Percentiles rank a stretch among this genome's conserved stretches.
These are phyloP conservation scores for Saposhnikovia divaricata DNA, from an alignment of 129 eudicot genomes.

Conservation along the genomic window DNA sequence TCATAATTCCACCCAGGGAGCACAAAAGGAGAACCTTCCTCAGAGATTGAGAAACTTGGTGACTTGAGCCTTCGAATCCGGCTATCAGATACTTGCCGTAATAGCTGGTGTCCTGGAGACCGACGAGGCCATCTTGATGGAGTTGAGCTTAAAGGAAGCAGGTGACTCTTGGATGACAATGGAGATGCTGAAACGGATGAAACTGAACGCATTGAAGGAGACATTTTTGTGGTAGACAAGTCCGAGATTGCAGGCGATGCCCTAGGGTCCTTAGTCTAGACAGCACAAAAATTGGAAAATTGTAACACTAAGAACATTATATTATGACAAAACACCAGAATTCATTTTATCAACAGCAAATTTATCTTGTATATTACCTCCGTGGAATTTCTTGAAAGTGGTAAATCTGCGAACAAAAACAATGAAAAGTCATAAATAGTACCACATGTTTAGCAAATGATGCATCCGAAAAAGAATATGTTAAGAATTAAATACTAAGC, in stretches of 20 bases:
- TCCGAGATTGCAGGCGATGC: conserved; percentile 45
- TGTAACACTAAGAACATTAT: neutral
- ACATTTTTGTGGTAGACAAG: conserved; percentile 52
- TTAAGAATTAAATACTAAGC: neutral
- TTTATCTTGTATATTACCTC: conserved; percentile 24
- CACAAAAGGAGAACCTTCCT: conserved; percentile 51
- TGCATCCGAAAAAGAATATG: neutral
- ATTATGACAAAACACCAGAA: neutral
- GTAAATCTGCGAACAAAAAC: conserved; percentile 35
- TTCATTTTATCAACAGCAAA: neutral
- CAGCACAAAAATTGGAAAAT: neutral
- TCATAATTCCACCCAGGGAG: conserved; percentile 56
- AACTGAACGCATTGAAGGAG: conserved; percentile 58
- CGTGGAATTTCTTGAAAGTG: conserved; percentile 27
- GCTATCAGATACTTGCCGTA: conserved; percentile 75
- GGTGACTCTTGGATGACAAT: conserved; percentile 54
- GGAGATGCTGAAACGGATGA: conserved; percentile 71
- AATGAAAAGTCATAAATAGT: conserved; percentile 18
- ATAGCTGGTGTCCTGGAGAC: conserved; percentile 62
- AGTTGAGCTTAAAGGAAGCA: conserved; percentile 50
- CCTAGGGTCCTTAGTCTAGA: conserved; percentile 50
- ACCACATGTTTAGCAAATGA: neutral
- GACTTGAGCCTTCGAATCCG: conserved; percentile 63
- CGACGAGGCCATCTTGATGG: conserved; percentile 69
- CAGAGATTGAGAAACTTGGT: conserved; percentile 70